Percentiles rank a stretch among this genome's conserved stretches.
These are phyloP conservation scores for Eucalyptus shirleyi DNA, from an alignment of 345 rosid species.

Conservation along the genomic window DNA sequence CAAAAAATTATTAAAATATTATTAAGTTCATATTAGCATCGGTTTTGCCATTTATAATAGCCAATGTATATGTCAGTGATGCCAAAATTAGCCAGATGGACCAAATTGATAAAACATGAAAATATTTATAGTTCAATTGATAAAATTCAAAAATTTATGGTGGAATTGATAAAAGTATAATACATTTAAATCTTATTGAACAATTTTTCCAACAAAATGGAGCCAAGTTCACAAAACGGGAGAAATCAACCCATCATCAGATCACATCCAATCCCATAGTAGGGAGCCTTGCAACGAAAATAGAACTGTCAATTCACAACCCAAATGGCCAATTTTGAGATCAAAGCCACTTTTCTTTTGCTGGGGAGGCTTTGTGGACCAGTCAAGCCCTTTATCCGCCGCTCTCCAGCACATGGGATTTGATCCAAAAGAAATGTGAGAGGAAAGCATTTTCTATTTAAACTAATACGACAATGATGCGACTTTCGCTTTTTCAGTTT, in stretches of 20 bases:
- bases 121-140: too few relatives aligned
- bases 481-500: neutral
- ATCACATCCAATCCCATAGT: neutral
- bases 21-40: fast-evolving
- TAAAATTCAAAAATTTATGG: fast-evolving
- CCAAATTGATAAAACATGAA: too few relatives aligned
- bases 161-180: neutral
- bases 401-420: neutral
- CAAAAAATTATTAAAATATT: too few relatives aligned
- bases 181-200: too few relatives aligned
- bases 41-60: too few relatives aligned
- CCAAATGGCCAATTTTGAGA: neutral
- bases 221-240: neutral
- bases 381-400: neutral
- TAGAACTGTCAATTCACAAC: neutral
- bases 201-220: neutral
- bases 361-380: neutral
- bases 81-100: fast-evolving
- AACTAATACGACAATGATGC: neutral
- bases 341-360: neutral
- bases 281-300: neutral
- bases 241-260: neutral
- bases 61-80: fast-evolving
- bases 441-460: neutral
- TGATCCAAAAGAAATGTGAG: neutral